phyloP scores from a whole-genome alignment of 805 yeast genomes.

The Pichia gijzeniarum region DNA sequence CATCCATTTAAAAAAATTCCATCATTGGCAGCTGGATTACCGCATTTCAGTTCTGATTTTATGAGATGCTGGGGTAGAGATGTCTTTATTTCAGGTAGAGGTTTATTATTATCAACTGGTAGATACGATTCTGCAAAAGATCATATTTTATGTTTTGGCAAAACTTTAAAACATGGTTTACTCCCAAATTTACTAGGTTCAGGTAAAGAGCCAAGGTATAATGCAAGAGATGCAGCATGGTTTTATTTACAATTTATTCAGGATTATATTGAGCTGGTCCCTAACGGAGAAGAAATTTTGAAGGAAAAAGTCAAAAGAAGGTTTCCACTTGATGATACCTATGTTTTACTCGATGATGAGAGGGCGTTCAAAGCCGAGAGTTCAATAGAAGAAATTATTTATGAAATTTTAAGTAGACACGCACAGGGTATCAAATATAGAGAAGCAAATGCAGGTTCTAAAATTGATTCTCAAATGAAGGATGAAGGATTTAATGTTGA shows the following conservation, averaged over 20 bases:
- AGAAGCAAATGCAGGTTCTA: conserved; percentile 92
- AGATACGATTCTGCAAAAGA: conserved; percentile 70
- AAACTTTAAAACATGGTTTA: conserved; percentile 88
- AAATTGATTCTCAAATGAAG: conserved; percentile 84
- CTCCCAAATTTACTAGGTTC: conserved; percentile 92
- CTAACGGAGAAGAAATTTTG: conserved; percentile 61
- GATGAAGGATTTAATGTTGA: conserved; percentile 88
- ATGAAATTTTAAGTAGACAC: conserved; percentile 80
- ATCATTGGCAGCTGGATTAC: conserved; percentile 91
- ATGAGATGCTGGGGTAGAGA: conserved; percentile 99
- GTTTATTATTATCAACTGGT: conserved; percentile 71
- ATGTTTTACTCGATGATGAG: conserved; percentile 59
- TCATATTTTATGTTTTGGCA: conserved; percentile 83
- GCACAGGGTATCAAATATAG: conserved; percentile 83
- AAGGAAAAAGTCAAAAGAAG: conserved; percentile 72
- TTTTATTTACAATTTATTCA: conserved; percentile 86
- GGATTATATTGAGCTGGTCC: conserved; percentile 64
- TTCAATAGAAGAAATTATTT: conserved; percentile 68
- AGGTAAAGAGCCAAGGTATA: conserved; percentile 88
- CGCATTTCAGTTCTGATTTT: conserved; percentile 84
- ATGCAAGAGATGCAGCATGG: conserved; percentile 98
- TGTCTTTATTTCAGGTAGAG: conserved; percentile 82
- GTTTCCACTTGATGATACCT: conserved; percentile 77
- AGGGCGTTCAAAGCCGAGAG: conserved; percentile 69
- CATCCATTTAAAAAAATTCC: conserved; percentile 57